phyloP scores from a whole-genome alignment of 106 monocot genomes.

The Platanthera zijinensis region DNA sequence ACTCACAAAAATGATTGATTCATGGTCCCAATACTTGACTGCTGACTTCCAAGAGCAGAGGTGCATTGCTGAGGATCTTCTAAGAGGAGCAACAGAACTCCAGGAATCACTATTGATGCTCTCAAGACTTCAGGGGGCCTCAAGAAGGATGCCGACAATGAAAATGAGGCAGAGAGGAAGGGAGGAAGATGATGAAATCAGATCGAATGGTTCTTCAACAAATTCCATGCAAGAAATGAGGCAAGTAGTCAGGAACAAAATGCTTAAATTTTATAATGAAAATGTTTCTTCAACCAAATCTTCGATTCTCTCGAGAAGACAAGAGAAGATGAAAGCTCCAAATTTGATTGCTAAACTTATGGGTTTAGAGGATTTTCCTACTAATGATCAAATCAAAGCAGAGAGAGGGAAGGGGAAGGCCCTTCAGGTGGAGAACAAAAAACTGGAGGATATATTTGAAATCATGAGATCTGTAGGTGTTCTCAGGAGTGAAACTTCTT shows the following conservation, averaged over 20 bases:
- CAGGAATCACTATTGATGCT: slow-evolving; percentile 63
- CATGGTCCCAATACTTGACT: slow-evolving; percentile 21
- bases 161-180: background rate
- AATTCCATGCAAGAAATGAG: slow-evolving; percentile 31
- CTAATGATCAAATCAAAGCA: background rate
- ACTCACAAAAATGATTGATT: slow-evolving; percentile 31
- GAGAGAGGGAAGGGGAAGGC: slow-evolving; percentile 4
- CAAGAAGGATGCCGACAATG: slow-evolving; percentile 3
- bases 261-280: slow-evolving; percentile 18
- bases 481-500: slow-evolving; percentile 4
- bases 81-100: slow-evolving; percentile 50
- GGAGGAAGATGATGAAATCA: background rate
- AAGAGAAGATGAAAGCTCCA: slow-evolving; percentile 22
- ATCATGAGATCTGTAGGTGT: slow-evolving; percentile 23
- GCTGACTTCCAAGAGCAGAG: slow-evolving; percentile 4
- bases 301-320: slow-evolving; percentile 1
- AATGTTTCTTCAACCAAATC: slow-evolving; percentile 23
- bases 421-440: slow-evolving; percentile 13
- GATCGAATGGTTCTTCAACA: slow-evolving; percentile 9
- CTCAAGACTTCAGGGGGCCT: slow-evolving; percentile 29
- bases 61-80: slow-evolving; percentile 30
- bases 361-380: slow-evolving; percentile 46
- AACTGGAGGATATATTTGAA: slow-evolving; percentile 27
- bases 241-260: slow-evolving; percentile 37
- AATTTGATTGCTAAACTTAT: slow-evolving; percentile 60